phyloP scores from a whole-genome alignment of 148 eudicot species.

The Euryodendron excelsum region DNA sequence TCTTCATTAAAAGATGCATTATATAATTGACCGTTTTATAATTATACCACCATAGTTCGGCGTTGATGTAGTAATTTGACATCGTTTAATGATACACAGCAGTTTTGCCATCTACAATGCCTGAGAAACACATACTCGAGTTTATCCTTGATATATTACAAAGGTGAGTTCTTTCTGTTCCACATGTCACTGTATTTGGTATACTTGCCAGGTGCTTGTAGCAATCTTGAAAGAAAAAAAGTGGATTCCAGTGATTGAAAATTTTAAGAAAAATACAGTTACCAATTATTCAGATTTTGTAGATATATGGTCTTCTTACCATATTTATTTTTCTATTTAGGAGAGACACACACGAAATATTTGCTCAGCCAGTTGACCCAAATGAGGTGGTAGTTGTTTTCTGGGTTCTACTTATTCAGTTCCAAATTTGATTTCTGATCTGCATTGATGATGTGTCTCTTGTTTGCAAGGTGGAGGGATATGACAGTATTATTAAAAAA shows the following conservation, averaged over 20 bases:
- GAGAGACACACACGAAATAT: constrained; percentile 12
- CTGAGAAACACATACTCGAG: constrained; percentile 10
- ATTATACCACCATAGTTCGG: neutral
- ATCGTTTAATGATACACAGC: neutral
- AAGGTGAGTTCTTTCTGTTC: constrained; percentile 8
- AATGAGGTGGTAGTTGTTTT: constrained; percentile 10
- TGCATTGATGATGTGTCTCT: neutral
- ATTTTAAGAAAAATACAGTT: neutral
- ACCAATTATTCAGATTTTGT: neutral
- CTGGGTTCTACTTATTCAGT: neutral
- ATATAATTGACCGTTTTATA: neutral
- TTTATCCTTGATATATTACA: constrained; percentile 17
- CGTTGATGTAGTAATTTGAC: neutral
- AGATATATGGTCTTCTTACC: neutral
- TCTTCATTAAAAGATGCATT: neutral
- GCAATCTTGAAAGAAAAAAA: no score
- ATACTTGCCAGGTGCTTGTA: no score
- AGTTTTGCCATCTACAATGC: constrained; percentile 2
- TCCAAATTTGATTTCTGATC: neutral
- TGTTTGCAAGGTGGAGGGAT: constrained; percentile 21
- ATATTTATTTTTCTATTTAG: constrained; percentile 8
- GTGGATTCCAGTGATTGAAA: neutral
- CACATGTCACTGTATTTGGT: no score
- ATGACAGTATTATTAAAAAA: constrained; percentile 25
- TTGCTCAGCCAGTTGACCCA: constrained; percentile 22